These are phyloP conservation scores for Macroventuria anomochaeta DNA, from an alignment of 2,329 filamentous ascomycete species.

Conservation along the genomic window DNA sequence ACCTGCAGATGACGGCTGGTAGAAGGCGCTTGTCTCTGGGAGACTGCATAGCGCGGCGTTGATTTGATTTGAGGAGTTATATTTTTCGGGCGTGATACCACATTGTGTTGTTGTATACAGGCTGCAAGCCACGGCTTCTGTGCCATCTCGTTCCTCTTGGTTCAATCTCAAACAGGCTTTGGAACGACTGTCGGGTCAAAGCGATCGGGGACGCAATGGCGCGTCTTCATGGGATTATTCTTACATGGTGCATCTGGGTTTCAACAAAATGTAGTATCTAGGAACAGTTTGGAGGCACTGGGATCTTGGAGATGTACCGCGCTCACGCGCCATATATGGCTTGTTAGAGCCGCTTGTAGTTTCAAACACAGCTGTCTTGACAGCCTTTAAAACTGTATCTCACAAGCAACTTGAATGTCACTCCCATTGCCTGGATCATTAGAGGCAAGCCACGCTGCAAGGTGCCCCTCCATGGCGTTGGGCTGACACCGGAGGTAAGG, in stretches of 20 bases:
- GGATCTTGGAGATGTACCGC: conserved; percentile 11
- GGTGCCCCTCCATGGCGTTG: conserved; percentile 3
- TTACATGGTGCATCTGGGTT: conserved; percentile 2
- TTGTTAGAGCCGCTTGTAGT: conserved; percentile 3
- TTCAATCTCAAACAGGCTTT: neutral
- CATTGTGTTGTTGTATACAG: conserved; percentile 35
- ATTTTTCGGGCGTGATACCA: conserved; percentile 34
- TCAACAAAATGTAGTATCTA: conserved; percentile 7
- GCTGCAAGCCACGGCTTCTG: conserved; percentile 27
- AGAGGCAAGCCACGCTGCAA: neutral
- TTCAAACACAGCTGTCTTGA: conserved; percentile 6
- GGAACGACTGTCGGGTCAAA: conserved; percentile 6
- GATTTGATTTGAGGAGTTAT: conserved; percentile 18
- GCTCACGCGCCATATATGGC: conserved; percentile 9
- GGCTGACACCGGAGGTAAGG: neutral
- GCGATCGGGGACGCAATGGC: neutral
- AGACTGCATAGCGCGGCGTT: conserved; percentile 39
- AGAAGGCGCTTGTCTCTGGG: conserved; percentile 15
- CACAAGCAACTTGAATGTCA: no score
- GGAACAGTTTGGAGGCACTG: neutral
- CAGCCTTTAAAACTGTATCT: neutral
- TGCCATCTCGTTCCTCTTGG: conserved; percentile 27
- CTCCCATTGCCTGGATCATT: neutral
- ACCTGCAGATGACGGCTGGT: neutral
- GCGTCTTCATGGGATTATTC: neutral